These are phyloP conservation scores for Tylopilus intermedius DNA, from an alignment of 768 basidiomycete species.

Conservation along the genomic window DNA sequence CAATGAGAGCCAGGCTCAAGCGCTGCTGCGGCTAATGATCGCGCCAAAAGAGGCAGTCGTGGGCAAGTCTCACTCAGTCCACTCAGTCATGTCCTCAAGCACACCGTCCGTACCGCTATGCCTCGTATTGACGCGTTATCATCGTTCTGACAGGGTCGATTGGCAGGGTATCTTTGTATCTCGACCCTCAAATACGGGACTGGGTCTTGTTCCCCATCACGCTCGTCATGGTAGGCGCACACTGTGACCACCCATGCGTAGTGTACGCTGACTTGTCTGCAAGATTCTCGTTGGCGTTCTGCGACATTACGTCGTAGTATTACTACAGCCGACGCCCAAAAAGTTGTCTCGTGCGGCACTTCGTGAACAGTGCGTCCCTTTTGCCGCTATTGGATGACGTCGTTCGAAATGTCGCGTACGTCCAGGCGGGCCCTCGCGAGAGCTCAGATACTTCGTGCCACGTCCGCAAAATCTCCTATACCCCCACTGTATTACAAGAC, in stretches of 20 bases:
- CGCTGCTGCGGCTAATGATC: conserved; percentile 16
- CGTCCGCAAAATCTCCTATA: conserved; percentile 76
- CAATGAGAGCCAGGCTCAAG: conserved; percentile 5
- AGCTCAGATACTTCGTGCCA: conserved; percentile 78
- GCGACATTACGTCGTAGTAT: conserved; percentile 84
- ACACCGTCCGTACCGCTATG: conserved; percentile 20
- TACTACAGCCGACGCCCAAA: conserved; percentile 82
- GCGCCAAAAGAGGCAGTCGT: conserved; percentile 24
- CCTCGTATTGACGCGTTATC: neutral
- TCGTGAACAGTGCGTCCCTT: conserved; percentile 82
- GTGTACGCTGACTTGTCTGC: conserved; percentile 2
- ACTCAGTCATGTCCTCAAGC: conserved; percentile 35
- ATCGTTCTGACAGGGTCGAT: conserved; percentile 6
- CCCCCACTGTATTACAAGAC: conserved; percentile 67
- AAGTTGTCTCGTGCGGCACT: conserved; percentile 70
- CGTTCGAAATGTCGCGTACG: conserved; percentile 19
- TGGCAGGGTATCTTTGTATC: conserved; percentile 53
- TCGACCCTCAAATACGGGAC: conserved; percentile 94
- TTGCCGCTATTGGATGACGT: conserved; percentile 1
- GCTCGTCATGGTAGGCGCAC: conserved; percentile 78
- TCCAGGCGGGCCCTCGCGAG: conserved; percentile 68
- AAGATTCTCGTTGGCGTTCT: conserved; percentile 91
- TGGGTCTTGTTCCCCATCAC: conserved; percentile 96
- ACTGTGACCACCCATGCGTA: too few relatives aligned
- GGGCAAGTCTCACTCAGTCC: conserved; percentile 6